A percentile compares a stretch with the other conserved stretches of the same genome.
Conservation (phyloP, 345 rosid genomes). For the Citrus sp. region DNA sequence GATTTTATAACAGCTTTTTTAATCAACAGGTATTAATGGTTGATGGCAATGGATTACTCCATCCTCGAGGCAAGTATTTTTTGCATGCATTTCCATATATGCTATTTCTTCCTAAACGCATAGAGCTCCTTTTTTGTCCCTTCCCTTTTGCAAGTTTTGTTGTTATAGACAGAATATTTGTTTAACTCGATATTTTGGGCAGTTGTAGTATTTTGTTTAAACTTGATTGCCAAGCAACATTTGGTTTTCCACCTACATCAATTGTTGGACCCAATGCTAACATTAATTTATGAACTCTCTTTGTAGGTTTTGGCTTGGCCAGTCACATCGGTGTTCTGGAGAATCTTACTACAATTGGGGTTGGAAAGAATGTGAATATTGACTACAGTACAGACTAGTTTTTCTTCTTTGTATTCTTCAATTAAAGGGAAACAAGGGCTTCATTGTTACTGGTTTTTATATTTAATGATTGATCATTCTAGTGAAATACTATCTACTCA, state of each 20-base stretch:
- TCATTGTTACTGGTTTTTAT: background rate
- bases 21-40: slow-evolving; percentile 64
- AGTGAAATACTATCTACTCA: background rate
- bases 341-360: slow-evolving; percentile 72
- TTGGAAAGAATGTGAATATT: slow-evolving; percentile 69
- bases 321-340: slow-evolving; percentile 86
- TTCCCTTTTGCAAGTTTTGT: background rate
- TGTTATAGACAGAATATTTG: background rate
- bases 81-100: slow-evolving; percentile 1
- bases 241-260: background rate
- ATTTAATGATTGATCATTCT: background rate
- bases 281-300: background rate
- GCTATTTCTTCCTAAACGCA: background rate
- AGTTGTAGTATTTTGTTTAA: background rate
- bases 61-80: slow-evolving; percentile 70
- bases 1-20: background rate
- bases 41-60: slow-evolving; percentile 95
- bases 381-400: background rate
- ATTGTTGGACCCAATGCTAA: background rate
- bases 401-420: background rate
- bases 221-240: background rate
- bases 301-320: slow-evolving; percentile 84
- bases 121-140: background rate
- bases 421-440: background rate
- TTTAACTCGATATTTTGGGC: background rate